Evolutionary conservation across 306 rosid species (phyloP).

Genomic region (Comarum palustre): DNA sequence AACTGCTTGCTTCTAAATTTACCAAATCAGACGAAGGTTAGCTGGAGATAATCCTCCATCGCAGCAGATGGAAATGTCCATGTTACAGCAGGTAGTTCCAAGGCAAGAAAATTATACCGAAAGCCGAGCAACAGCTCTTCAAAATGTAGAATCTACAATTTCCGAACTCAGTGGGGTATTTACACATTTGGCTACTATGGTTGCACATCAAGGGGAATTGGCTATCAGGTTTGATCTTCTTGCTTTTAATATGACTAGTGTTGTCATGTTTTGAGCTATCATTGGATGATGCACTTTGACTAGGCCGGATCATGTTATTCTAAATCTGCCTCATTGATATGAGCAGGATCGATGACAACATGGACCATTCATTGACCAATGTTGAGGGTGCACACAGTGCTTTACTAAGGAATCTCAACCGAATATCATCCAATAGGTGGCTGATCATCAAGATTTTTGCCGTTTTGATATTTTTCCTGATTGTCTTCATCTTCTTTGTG

Average conservation of each 20-base stretch:
- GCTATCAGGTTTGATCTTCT: constrained; percentile 77
- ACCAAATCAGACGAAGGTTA: constrained; percentile 72
- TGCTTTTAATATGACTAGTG: background rate
- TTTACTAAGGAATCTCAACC: constrained; percentile 77
- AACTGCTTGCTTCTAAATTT: constrained; percentile 31
- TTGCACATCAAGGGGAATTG: constrained; percentile 94
- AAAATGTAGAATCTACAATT: constrained; percentile 90
- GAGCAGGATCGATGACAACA: constrained; percentile 86
- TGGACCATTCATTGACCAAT: constrained; percentile 86
- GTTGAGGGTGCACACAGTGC: constrained; percentile 90
- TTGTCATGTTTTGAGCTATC: background rate
- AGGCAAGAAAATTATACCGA: constrained; percentile 66
- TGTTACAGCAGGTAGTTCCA: constrained; percentile 94
- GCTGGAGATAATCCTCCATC: constrained; percentile 78
- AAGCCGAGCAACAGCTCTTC: constrained; percentile 74
- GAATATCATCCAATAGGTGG: constrained; percentile 86
- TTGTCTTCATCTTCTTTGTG: constrained; percentile 73
- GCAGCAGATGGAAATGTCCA: constrained; percentile 93
- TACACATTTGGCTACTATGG: constrained; percentile 92
- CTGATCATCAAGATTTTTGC: constrained; percentile 81
- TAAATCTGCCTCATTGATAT: constrained; percentile 29
- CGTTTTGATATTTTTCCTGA: constrained; percentile 61
- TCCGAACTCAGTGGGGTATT: constrained; percentile 93
- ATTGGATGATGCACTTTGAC: constrained; percentile 1
- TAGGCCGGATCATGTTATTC: constrained; percentile 11